A percentile compares a stretch with the other conserved stretches of the same genome.
Evolutionary conservation across 768 basidiomycete genomes (phyloP).

Genomic region (Dacryopinax primogenitus): DNA sequence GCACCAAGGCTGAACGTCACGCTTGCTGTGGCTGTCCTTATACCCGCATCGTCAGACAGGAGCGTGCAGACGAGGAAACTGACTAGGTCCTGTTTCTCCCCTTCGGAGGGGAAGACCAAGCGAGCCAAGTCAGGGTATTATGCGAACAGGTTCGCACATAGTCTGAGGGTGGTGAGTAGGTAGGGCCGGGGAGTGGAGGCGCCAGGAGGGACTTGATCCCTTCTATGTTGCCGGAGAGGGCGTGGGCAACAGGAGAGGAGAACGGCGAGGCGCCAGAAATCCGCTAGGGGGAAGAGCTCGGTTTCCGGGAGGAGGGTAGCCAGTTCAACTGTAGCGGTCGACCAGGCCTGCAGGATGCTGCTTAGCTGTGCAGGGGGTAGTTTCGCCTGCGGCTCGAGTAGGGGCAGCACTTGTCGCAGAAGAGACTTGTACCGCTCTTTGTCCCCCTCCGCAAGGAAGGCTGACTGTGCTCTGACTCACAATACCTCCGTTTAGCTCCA

Average conservation of each 20-base stretch:
- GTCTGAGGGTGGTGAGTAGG: slow-evolving; percentile 50
- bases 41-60: slow-evolving; percentile 50
- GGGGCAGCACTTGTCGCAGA: slow-evolving; percentile 43
- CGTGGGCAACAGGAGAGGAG: slow-evolving; percentile 26
- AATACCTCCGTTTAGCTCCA: too few relatives aligned
- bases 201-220: slow-evolving; percentile 15
- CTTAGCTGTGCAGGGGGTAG: slow-evolving; percentile 14
- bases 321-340: slow-evolving; percentile 32
- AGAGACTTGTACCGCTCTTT: slow-evolving; percentile 32
- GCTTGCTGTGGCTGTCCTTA: slow-evolving; percentile 71
- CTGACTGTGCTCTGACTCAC: too few relatives aligned
- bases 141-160: slow-evolving; percentile 57
- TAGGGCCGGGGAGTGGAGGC: slow-evolving; percentile 36
- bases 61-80: slow-evolving; percentile 51
- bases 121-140: slow-evolving; percentile 29
- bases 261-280: slow-evolving; percentile 68
- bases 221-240: slow-evolving; percentile 15
- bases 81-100: slow-evolving; percentile 32
- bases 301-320: slow-evolving; percentile 36
- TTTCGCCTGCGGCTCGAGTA: slow-evolving; percentile 35
- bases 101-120: slow-evolving; percentile 28
- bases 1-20: slow-evolving; percentile 64
- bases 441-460: slow-evolving; percentile 23
- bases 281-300: slow-evolving; percentile 65
- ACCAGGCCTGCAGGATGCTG: slow-evolving; percentile 21